Evolutionary conservation across 1,284 basidiomycete species (phyloP).

Genomic region (Ustilago hordei): DNA sequence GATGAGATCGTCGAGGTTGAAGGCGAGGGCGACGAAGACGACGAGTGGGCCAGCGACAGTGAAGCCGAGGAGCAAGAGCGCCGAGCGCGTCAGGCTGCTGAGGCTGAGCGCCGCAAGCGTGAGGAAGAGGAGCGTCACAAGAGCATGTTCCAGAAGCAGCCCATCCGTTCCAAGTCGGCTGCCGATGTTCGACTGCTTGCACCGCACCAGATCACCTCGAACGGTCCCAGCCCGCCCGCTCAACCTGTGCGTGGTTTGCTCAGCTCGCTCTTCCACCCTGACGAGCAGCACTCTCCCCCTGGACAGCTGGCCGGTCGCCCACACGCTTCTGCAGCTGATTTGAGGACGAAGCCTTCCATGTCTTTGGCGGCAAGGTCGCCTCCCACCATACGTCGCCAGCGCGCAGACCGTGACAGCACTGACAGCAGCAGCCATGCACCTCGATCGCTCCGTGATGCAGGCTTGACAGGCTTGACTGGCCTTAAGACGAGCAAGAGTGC

Average conservation of each 20-base stretch:
- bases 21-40: constrained; percentile 47
- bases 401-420: constrained; percentile 41
- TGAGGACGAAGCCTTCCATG: constrained; percentile 35
- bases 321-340: constrained; percentile 60
- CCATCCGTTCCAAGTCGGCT: constrained; percentile 71
- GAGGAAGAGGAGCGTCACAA: constrained; percentile 78
- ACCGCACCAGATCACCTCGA: constrained; percentile 17
- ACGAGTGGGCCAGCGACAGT: constrained; percentile 68
- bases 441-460: constrained; percentile 36
- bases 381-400: constrained; percentile 25
- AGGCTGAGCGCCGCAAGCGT: constrained; percentile 70
- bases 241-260: constrained; percentile 62
- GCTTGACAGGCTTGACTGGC: constrained; percentile 43
- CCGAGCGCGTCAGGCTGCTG: constrained; percentile 59
- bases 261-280: constrained; percentile 65
- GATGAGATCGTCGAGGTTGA: constrained; percentile 32
- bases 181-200: constrained; percentile 57
- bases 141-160: constrained; percentile 82
- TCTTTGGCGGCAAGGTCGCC: constrained; percentile 36
- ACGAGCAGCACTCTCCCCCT: constrained; percentile 61
- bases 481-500: constrained; percentile 77
- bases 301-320: constrained; percentile 58
- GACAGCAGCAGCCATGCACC: constrained; percentile 31
- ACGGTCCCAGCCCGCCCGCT: constrained; percentile 29
- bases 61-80: constrained; percentile 68